These are phyloP conservation scores for Boletus vermiculosoides DNA, from an alignment of 768 basidiomycete genomes.

Conservation along the genomic window DNA sequence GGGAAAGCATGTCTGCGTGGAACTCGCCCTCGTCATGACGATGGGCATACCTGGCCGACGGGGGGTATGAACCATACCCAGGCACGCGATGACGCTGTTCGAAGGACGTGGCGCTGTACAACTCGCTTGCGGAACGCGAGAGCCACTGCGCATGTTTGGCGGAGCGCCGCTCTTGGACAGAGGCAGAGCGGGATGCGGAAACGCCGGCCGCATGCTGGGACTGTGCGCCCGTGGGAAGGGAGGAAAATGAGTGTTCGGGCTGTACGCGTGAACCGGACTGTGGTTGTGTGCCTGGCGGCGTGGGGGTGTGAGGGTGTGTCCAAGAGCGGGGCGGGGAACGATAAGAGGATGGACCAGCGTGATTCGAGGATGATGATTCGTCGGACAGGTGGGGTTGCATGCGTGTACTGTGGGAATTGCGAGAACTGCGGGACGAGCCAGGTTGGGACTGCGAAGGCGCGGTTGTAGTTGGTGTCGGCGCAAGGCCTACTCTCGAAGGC, in stretches of 20 bases:
- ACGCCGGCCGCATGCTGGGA: neutral
- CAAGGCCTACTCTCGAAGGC: neutral
- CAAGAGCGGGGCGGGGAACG: neutral
- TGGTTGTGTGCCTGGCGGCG: neutral
- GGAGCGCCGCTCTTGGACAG: conserved; percentile 7
- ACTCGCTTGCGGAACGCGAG: conserved; percentile 27
- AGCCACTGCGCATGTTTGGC: conserved; percentile 12
- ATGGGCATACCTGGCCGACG: neutral
- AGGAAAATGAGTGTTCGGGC: neutral
- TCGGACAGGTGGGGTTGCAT: conserved; percentile 5
- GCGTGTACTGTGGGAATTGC: neutral
- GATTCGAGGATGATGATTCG: neutral
- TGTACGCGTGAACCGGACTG: neutral
- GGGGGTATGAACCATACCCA: neutral
- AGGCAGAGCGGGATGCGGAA: neutral
- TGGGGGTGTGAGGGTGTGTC: neutral
- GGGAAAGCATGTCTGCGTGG: neutral
- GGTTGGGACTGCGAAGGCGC: neutral
- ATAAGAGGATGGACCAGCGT: neutral
- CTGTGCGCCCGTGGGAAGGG: neutral
- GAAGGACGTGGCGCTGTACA: conserved; percentile 9
- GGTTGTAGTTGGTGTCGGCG: neutral
- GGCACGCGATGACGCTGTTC: neutral
- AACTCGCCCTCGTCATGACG: neutral
- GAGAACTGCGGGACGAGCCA: neutral